These are phyloP conservation scores for Castanea sativa DNA, from an alignment of 306 rosid genomes.

Conservation along the genomic window DNA sequence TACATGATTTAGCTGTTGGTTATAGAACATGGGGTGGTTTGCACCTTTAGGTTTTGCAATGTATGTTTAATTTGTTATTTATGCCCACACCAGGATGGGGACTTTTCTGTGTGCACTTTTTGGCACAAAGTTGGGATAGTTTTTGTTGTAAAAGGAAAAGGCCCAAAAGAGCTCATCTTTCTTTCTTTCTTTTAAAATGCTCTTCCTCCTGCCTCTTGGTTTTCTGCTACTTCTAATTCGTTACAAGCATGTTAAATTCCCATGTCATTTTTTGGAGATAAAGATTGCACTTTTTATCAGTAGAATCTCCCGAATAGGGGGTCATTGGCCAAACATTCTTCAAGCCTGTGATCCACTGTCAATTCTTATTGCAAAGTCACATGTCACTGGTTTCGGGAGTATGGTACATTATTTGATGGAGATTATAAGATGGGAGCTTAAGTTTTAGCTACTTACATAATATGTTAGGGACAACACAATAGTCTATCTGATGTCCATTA, in stretches of 20 bases:
- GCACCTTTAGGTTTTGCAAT: neutral
- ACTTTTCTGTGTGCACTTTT: neutral
- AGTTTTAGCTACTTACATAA: neutral
- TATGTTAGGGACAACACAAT: neutral
- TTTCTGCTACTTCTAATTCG: neutral
- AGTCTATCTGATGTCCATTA: neutral
- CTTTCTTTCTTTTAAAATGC: neutral
- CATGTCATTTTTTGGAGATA: neutral
- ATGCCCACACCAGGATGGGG: too few species aligned
- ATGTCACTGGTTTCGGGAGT: neutral
- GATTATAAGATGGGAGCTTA: neutral
- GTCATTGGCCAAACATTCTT: neutral
- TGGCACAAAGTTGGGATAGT: neutral
- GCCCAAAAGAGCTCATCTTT: neutral
- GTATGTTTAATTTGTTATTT: neutral
- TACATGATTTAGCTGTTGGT: neutral
- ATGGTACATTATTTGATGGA: neutral
- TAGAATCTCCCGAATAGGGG: neutral
- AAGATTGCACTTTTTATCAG: neutral
- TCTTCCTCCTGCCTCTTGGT: neutral
- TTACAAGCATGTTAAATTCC: neutral
- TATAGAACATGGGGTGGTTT: neutral
- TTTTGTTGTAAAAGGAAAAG: neutral
- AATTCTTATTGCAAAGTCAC: constrained; percentile 3
- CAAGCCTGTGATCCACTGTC: neutral